Percentiles rank a stretch among this genome's conserved stretches.
These are phyloP conservation scores for Plectosphaerella cucumerina DNA, from an alignment of 2,329 filamentous ascomycete genomes.

Conservation along the genomic window DNA sequence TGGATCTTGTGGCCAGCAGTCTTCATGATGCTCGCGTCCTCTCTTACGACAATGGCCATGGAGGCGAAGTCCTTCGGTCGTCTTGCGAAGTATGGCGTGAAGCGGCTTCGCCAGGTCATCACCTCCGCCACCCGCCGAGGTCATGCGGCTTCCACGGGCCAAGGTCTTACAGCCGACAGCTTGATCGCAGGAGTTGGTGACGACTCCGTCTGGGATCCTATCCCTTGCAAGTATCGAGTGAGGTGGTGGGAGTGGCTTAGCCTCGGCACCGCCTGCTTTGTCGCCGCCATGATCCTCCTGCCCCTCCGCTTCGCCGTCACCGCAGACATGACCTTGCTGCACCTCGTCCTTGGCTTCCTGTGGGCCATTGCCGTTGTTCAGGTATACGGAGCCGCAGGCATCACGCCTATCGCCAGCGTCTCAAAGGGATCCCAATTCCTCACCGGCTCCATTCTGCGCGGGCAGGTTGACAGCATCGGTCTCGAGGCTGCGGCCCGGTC, in stretches of 20 bases:
- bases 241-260: not conserved
- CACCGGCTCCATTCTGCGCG: not conserved
- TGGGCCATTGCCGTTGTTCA: not conserved
- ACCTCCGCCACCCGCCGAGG: no score
- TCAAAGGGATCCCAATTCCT: not conserved
- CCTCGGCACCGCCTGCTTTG: not conserved
- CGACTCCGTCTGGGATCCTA: not conserved
- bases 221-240: not conserved
- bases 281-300: not conserved
- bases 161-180: not conserved
- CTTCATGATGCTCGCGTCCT: not conserved
- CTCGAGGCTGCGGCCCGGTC: not conserved
- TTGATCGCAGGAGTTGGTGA: not conserved
- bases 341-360: not conserved
- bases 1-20: slow-evolving; percentile 3
- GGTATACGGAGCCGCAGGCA: not conserved
- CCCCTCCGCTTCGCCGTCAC: not conserved
- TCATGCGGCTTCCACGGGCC: not conserved
- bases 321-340: not conserved
- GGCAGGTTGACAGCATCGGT: not conserved
- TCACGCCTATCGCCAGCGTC: not conserved
- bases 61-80: not conserved
- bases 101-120: not conserved
- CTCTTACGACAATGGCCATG: not conserved
- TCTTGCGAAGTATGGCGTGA: not conserved